These are phyloP conservation scores for Rubia peregrina DNA, from an alignment of 305 asterid genomes.

Conservation along the genomic window DNA sequence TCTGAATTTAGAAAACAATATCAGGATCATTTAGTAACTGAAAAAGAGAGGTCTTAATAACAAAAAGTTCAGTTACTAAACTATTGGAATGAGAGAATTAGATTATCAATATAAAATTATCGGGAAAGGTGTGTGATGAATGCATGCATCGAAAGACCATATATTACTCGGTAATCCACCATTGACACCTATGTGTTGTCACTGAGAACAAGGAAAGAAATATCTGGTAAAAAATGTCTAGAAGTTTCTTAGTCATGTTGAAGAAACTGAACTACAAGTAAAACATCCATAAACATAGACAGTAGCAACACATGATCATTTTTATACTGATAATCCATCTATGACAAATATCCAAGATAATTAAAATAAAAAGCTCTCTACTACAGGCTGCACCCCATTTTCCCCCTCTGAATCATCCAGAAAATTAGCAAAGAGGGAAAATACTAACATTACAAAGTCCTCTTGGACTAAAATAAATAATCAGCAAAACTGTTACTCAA, in stretches of 20 bases:
- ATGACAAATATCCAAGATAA: neutral
- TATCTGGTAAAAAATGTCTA: neutral
- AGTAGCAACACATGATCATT: neutral
- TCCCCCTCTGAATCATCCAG: neutral
- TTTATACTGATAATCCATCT: neutral
- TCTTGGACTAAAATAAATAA: neutral
- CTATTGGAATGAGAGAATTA: neutral
- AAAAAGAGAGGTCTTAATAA: neutral
- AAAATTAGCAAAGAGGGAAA: neutral
- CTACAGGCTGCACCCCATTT: neutral
- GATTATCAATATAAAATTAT: neutral
- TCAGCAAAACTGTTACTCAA: neutral
- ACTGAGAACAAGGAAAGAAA: neutral
- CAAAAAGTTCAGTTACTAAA: neutral
- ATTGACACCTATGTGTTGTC: neutral
- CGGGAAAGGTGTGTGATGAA: neutral
- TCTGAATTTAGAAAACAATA: conserved; percentile 40
- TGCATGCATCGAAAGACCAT: neutral
- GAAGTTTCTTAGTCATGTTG: neutral
- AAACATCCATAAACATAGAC: neutral
- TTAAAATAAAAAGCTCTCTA: neutral
- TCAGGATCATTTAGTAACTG: conserved; percentile 16
- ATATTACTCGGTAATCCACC: neutral
- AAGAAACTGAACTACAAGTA: neutral
- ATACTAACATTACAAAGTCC: neutral